Percentiles rank a stretch among this genome's conserved stretches.
phyloP scores from a whole-genome alignment of 495 filamentous ascomycete genomes.

The Clohesyomyces aquaticus region DNA sequence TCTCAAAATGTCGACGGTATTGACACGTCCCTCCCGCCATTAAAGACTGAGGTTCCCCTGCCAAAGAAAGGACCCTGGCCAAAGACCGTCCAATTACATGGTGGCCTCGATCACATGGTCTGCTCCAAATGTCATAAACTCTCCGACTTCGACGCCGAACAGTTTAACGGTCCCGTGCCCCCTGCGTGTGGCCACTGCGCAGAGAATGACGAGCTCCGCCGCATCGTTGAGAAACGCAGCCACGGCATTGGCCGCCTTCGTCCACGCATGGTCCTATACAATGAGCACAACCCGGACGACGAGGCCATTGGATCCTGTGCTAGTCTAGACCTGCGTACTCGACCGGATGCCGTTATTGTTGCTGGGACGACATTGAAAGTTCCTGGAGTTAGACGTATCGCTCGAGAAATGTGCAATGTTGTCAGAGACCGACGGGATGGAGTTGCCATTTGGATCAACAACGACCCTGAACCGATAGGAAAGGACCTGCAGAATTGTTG shows the following conservation, averaged over 20 bases:
- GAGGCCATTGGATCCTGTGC: conserved; percentile 93
- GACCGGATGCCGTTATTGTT: conserved; percentile 90
- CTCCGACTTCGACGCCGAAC: conserved; percentile 70
- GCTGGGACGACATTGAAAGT: conserved; percentile 96
- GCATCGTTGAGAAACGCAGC: conserved; percentile 82
- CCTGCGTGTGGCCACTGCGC: conserved; percentile 80
- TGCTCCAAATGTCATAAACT: conserved; percentile 88
- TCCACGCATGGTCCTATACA: conserved; percentile 94
- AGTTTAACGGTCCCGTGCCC: conserved; percentile 82
- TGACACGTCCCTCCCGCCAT: conserved; percentile 79
- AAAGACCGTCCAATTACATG: conserved; percentile 88
- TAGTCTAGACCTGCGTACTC: conserved; percentile 75
- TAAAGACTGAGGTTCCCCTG: conserved; percentile 76
- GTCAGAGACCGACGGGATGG: conserved; percentile 81
- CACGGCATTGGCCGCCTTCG: conserved; percentile 90
- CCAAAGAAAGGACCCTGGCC: conserved; percentile 87
- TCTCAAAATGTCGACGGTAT: conserved; percentile 96
- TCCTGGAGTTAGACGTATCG: conserved; percentile 80
- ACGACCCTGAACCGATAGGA: conserved; percentile 75
- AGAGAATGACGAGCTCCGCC: conserved; percentile 73
- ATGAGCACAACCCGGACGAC: conserved; percentile 94
- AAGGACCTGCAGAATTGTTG: conserved; percentile 89
- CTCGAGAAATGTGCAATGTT: conserved; percentile 83
- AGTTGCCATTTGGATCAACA: conserved; percentile 93
- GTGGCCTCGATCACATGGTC: conserved; percentile 92